These are phyloP conservation scores for Russula abietina DNA, from an alignment of 768 basidiomycete species.

Conservation along the genomic window DNA sequence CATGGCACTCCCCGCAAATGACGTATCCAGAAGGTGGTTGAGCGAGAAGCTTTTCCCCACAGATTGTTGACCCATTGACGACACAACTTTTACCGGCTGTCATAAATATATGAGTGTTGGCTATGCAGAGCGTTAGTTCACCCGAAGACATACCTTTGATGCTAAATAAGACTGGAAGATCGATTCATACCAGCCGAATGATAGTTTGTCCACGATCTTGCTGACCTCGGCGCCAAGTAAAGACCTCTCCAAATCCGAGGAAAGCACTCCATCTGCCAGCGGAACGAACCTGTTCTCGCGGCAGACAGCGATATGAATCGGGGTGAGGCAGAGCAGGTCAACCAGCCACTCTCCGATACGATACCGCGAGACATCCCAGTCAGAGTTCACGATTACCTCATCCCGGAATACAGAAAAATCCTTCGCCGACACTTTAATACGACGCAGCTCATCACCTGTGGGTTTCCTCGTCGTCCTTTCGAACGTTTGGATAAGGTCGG, in stretches of 20 bases:
- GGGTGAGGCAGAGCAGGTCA: slow-evolving; percentile 54
- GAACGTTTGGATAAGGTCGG: slow-evolving; percentile 40
- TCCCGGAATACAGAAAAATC: slow-evolving; percentile 29
- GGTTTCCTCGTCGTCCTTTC: slow-evolving; percentile 50
- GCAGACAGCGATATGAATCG: slow-evolving; percentile 56
- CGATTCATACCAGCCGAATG: too few relatives aligned
- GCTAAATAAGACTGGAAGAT: slow-evolving; percentile 59
- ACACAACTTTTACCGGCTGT: slow-evolving; percentile 58
- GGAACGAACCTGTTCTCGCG: slow-evolving; percentile 57
- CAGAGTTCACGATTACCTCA: slow-evolving; percentile 8
- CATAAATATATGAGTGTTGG: not conserved
- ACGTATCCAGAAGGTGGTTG: slow-evolving; percentile 58
- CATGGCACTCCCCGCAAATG: slow-evolving; percentile 62
- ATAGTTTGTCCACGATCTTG: slow-evolving; percentile 49
- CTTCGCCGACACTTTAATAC: slow-evolving; percentile 34
- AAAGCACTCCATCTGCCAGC: slow-evolving; percentile 51
- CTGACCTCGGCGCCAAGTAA: slow-evolving; percentile 55
- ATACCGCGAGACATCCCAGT: slow-evolving; percentile 34
- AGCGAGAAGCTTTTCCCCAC: slow-evolving; percentile 57
- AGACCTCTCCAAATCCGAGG: slow-evolving; percentile 43
- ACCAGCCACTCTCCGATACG: slow-evolving; percentile 57
- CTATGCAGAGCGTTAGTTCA: not conserved
- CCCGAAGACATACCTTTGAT: slow-evolving; percentile 36
- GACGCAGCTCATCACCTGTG: slow-evolving; percentile 39
- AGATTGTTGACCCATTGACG: slow-evolving; percentile 65